Evolutionary conservation across 768 basidiomycete species (phyloP), one percentile per base, ranked within the genome.

Genomic region (Dacryopinax primogenitus): DNA sequence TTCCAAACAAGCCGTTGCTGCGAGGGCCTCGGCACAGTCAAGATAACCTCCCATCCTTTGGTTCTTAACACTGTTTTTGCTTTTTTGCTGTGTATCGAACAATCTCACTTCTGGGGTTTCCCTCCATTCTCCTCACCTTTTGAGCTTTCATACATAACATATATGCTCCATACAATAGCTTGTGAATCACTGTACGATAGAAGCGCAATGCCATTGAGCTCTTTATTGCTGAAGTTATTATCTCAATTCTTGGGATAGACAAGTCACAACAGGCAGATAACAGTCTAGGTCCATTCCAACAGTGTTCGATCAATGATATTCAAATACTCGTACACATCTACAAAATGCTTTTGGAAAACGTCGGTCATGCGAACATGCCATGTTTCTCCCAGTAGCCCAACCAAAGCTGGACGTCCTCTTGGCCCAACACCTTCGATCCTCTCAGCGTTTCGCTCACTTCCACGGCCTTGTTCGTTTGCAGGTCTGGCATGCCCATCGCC

Each of bases 381-480:
- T 58, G 23, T 30, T 58, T 11, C 21, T 32, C 30, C 51, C 51
- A 58, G 30, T 58, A 58, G 9, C 30, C 51, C 51, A 58, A 16
- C 37, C 62, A 35, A 15, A n/a, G 30, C 61, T 62, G 45, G 16
- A 41, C 26, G 7, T n/a, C 44, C 23, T 36, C 26, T 32, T 37
- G 7, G 41, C n/a, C 34, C 36, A 34, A 62, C 41, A 32, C 9
- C 18, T 26, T 35, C 51, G 58, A 36, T 34, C 39, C 34, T 16
- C 30, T 33, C 16, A 21, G 35, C 12, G 47, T 33, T 33, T 16
- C 39, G 63, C 67, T 70, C 61, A 70, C 62, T 21, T 6, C 7
- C 64, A 74, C 73, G 72, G 74, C 62, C 72, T 73, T 58, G 75
- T 21, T 73, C 73, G 12, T 72, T 73, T 18, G 75, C 9, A 58